Percentiles rank a stretch among this genome's conserved stretches.
Conservation (phyloP, 768 basidiomycete genomes). For the Sporobolomyces phaffii region DNA sequence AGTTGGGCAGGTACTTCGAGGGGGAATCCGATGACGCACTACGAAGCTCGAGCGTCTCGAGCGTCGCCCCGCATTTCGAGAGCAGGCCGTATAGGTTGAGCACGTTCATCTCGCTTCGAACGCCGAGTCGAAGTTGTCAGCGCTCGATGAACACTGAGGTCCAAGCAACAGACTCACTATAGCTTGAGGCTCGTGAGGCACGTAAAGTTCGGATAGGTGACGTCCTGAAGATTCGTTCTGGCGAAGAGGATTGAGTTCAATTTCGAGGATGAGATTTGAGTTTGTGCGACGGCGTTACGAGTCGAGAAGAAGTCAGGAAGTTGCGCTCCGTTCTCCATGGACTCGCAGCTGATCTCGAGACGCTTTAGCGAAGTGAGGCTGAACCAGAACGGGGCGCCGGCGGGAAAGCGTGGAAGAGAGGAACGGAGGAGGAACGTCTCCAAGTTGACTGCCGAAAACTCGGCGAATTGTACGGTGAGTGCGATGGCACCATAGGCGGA, state of each 20-base stretch:
- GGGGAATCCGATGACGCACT: background rate
- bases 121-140: background rate
- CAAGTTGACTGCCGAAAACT: slow-evolving; percentile 27
- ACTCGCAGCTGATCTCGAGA: slow-evolving; percentile 8
- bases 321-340: background rate
- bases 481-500: background rate
- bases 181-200: background rate
- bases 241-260: background rate
- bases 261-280: background rate
- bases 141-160: background rate
- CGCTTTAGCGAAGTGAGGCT: background rate
- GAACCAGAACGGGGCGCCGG: slow-evolving; percentile 18
- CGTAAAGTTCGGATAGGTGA: background rate
- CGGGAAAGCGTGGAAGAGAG: slow-evolving; percentile 10
- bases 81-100: slow-evolving; percentile 23
- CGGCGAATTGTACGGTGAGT: slow-evolving; percentile 14
- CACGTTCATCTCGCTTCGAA: slow-evolving; percentile 1
- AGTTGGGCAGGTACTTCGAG: background rate
- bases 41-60: slow-evolving; percentile 7
- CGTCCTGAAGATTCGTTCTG: slow-evolving; percentile 3
- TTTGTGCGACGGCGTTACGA: background rate
- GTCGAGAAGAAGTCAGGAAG: slow-evolving; percentile 24
- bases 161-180: background rate
- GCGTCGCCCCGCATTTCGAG: background rate
- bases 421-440: background rate